Conservation (phyloP, 495 filamentous ascomycete genomes). For the Penicillium cosmopolitanum region DNA sequence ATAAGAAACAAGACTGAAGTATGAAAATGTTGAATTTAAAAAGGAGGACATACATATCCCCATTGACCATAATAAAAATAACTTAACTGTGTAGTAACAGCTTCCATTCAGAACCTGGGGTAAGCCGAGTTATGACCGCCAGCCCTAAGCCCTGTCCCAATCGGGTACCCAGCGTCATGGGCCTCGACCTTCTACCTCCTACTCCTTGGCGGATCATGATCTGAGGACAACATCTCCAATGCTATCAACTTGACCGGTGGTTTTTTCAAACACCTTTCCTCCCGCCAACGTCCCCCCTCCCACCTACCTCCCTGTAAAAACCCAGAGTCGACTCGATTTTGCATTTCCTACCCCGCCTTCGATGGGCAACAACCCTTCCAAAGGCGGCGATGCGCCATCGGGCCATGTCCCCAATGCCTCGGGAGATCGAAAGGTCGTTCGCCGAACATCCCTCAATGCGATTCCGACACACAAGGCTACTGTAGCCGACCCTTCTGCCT, state of each 20-base stretch:
- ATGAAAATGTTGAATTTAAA: too few relatives aligned
- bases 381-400: slow-evolving; percentile 43
- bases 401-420: slow-evolving; percentile 31
- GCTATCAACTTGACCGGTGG: slow-evolving; percentile 26
- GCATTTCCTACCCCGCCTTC: slow-evolving; percentile 33
- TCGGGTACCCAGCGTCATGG: slow-evolving; percentile 27
- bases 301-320: slow-evolving; percentile 5
- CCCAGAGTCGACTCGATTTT: slow-evolving; percentile 7
- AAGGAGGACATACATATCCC: too few relatives aligned
- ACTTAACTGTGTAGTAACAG: too few relatives aligned
- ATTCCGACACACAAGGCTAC: slow-evolving; percentile 43
- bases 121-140: slow-evolving; percentile 22
- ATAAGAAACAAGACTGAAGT: not conserved
- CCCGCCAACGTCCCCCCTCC: slow-evolving; percentile 5
- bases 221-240: slow-evolving; percentile 24
- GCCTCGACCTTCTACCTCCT: slow-evolving; percentile 22
- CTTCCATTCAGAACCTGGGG: slow-evolving; percentile 19
- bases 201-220: slow-evolving; percentile 10
- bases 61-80: too few relatives aligned
- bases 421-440: slow-evolving; percentile 42
- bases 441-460: slow-evolving; percentile 45
- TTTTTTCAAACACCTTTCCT: slow-evolving; percentile 15
- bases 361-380: slow-evolving; percentile 57
- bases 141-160: slow-evolving; percentile 36
- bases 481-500: slow-evolving; percentile 46